Conservation (phyloP, 805 yeast genomes). For the Kodamaea restingae region DNA sequence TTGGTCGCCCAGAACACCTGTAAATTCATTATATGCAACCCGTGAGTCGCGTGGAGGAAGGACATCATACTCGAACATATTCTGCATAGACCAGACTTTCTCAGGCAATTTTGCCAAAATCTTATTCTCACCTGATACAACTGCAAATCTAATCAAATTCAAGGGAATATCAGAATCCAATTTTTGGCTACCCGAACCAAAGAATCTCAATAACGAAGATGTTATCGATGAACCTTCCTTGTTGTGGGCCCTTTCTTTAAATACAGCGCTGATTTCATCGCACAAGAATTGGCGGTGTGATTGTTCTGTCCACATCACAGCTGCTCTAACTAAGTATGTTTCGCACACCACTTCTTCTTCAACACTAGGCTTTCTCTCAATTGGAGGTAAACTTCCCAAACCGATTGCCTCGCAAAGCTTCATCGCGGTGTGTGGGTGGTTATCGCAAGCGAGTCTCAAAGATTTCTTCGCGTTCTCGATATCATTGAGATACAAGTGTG, state of each 20-base stretch:
- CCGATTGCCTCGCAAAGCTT: slow-evolving; percentile 48
- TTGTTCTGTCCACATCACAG: slow-evolving; percentile 50
- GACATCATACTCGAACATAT: slow-evolving; percentile 66
- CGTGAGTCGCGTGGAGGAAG: slow-evolving; percentile 52
- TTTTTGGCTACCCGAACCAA: slow-evolving; percentile 8
- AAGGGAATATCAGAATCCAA: slow-evolving; percentile 42
- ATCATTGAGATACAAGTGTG: slow-evolving; percentile 46
- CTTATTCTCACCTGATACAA: slow-evolving; percentile 66
- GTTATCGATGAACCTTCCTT: background rate
- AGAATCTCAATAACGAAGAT: slow-evolving; percentile 15
- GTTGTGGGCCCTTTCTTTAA: background rate
- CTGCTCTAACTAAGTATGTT: slow-evolving; percentile 57
- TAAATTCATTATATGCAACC: slow-evolving; percentile 37
- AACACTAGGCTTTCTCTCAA: slow-evolving; percentile 1
- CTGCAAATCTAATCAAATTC: slow-evolving; percentile 62
- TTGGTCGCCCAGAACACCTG: slow-evolving; percentile 19
- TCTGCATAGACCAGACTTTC: slow-evolving; percentile 55
- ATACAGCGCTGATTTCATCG: slow-evolving; percentile 29
- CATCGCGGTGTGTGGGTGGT: slow-evolving; percentile 56
- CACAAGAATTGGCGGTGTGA: slow-evolving; percentile 46
- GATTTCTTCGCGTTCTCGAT: slow-evolving; percentile 43
- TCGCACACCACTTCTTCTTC: slow-evolving; percentile 24
- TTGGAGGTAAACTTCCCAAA: slow-evolving; percentile 13
- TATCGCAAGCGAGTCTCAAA: slow-evolving; percentile 47
- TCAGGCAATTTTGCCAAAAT: slow-evolving; percentile 69